Conservation (phyloP, 2,329 filamentous ascomycete species). For the Polychaeton citri region DNA sequence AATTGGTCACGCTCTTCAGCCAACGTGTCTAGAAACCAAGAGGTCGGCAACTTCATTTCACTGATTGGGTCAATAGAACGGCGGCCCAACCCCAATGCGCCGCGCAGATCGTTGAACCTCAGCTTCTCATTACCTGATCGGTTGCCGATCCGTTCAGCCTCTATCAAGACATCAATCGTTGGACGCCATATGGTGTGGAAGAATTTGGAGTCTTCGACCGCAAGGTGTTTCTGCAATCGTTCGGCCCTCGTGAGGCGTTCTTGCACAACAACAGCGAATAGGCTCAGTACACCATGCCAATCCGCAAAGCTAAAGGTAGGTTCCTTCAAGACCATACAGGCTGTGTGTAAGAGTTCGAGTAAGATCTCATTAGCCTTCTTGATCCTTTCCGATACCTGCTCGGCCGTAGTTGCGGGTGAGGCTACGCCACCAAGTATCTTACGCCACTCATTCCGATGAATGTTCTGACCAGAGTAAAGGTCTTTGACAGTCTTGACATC, state of each 20-base stretch:
- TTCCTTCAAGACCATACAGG: conserved; percentile 17
- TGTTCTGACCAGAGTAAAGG: conserved; percentile 10
- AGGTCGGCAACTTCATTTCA: conserved; percentile 10
- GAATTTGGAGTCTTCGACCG: conserved; percentile 7
- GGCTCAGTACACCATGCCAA: conserved; percentile 5
- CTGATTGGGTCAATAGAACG: conserved; percentile 1
- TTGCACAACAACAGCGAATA: conserved; percentile 8
- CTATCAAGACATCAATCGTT: conserved; percentile 10
- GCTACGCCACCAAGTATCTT: not conserved
- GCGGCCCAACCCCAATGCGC: conserved; percentile 1
- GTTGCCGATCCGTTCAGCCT: conserved; percentile 10
- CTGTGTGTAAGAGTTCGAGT: conserved; percentile 17
- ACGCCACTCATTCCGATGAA: not conserved
- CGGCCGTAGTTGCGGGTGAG: conserved; percentile 7
- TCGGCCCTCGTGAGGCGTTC: conserved; percentile 6
- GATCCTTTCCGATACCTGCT: conserved; percentile 11
- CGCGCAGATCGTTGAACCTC: conserved; percentile 4
- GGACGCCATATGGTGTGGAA: conserved; percentile 16
- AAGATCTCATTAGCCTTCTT: conserved; percentile 18
- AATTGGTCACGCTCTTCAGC: conserved; percentile 20
- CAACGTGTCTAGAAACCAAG: conserved; percentile 23
- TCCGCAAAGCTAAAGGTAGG: conserved; percentile 17
- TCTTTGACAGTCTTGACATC: conserved; percentile 20
- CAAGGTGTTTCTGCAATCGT: conserved; percentile 7
- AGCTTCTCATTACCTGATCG: conserved; percentile 8